Base-by-base conservation (phyloP, 768 basidiomycete genomes). In the Strobilomyces confusus region DNA sequence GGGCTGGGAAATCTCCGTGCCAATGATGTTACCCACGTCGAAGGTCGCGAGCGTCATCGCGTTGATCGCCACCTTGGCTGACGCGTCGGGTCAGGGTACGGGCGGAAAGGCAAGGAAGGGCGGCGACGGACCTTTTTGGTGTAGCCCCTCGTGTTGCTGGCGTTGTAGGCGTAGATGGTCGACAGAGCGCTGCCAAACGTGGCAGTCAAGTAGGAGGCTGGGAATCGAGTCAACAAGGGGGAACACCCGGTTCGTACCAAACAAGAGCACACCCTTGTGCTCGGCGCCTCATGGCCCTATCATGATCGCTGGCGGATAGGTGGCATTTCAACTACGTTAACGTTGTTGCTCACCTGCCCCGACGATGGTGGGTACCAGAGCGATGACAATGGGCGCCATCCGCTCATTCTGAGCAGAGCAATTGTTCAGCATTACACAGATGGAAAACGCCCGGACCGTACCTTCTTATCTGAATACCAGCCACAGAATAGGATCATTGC, bases 381-480 rank as follows among this genome's bases (percentile, higher is more conserved):
- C 78, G 57, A 83, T 73, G 13, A 83, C 69, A 33, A 86, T 81
- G 1, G 84, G 84, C 4, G 77, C 54, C 83, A 83, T 84, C 5
- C 83, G 75, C 55, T 83, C 82, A 34, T 73, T 74, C 82, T 79
- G 44, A 26, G 20, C 9, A 37, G 19, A 49, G 13, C n/a, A 29
- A 33, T 36, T 1, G 14, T 8, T 26, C 11, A 14, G 20, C 29
- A 17, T 14, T 17, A 19, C 30, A 46, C 12, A 23, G 4, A 51
- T 11, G n/a, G 25, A 43, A 34, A 43, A 46, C 12, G 22, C 40
- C 26, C 44, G 23, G 36, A 15, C 36, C 43, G 9, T 47, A 80
- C 83, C 77, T 79, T 84, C 65, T 70, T 80, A 59, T 86, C 85
- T 0, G 84, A 83, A 62, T 82, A 83, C 77, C 80, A 86, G 4